These are phyloP conservation scores for Kodamaea anthophila DNA, from an alignment of 1,139 yeast genomes.

Conservation along the genomic window DNA sequence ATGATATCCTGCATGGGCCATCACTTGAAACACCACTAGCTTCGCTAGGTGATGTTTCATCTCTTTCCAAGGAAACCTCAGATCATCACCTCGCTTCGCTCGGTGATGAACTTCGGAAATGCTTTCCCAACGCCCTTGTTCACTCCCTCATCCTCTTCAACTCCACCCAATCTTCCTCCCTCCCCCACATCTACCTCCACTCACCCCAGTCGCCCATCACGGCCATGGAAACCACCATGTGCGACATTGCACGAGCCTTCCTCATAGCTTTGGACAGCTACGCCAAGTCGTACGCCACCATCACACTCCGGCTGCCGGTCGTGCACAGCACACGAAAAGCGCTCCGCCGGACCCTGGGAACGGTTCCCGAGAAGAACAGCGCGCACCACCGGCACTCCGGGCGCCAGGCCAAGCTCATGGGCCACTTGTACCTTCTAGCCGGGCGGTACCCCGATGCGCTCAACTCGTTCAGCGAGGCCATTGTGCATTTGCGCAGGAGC, in stretches of 20 bases:
- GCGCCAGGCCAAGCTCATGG: constrained; percentile 69
- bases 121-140: constrained; percentile 55
- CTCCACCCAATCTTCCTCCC: constrained; percentile 40
- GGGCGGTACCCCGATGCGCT: constrained; percentile 75
- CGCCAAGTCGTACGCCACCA: constrained; percentile 63
- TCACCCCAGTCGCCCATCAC: constrained; percentile 19
- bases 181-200: constrained; percentile 3
- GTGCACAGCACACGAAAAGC: constrained; percentile 54
- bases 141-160: constrained; percentile 60
- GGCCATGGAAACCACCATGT: constrained; percentile 60
- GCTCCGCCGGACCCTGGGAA: constrained; percentile 23
- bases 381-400: constrained; percentile 42
- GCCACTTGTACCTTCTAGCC: constrained; percentile 69
- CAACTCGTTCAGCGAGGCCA: constrained; percentile 66
- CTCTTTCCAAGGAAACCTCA: no score
- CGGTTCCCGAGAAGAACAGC: constrained; percentile 22
- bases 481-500: constrained; percentile 49
- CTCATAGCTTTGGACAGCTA: constrained; percentile 59
- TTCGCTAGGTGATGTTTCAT: no score
- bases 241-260: constrained; percentile 65
- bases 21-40: no score
- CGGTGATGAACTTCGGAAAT: constrained; percentile 16
- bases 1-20: no score
- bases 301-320: constrained; percentile 70
- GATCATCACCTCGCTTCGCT: constrained; percentile 10